Evolutionary conservation across 2,329 filamentous ascomycete species (phyloP).

Genomic region (Phaeosphaeria sp.): DNA sequence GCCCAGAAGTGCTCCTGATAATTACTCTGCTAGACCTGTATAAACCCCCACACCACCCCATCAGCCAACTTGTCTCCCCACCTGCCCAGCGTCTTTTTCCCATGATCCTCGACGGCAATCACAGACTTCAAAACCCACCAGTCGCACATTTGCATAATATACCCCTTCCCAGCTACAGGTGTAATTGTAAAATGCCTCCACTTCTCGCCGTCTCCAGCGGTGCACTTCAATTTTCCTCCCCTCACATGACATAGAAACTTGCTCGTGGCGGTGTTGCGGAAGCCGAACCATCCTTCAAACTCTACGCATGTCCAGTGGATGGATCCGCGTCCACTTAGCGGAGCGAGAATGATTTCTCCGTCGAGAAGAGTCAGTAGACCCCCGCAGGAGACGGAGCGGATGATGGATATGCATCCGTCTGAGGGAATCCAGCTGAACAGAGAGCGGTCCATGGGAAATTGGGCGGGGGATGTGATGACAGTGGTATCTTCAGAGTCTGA

Average conservation of each 20-base stretch:
- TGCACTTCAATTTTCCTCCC: constrained; percentile 10
- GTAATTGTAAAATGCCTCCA: constrained; percentile 13
- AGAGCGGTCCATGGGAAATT: constrained; percentile 1
- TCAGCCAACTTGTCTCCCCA: constrained; percentile 13
- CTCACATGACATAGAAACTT: constrained; percentile 11
- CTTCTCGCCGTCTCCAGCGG: constrained; percentile 1
- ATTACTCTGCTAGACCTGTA: not conserved
- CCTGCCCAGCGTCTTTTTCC: constrained; percentile 8
- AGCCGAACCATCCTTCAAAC: constrained; percentile 14
- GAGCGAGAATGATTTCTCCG: constrained; percentile 9
- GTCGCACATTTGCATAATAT: constrained; percentile 20
- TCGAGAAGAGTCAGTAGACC: constrained; percentile 14
- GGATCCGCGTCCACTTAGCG: constrained; percentile 6
- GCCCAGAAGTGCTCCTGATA: too few relatives aligned
- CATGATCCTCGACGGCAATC: constrained; percentile 8
- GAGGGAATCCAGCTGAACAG: constrained; percentile 4
- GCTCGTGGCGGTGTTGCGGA: constrained; percentile 3
- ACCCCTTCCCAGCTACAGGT: constrained; percentile 12
- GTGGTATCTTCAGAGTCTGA: constrained; percentile 4
- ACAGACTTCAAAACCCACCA: constrained; percentile 15
- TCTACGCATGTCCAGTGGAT: constrained; percentile 14
- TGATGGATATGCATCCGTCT: constrained; percentile 9
- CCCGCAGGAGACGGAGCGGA: constrained; percentile 9
- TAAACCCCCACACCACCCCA: constrained; percentile 14
- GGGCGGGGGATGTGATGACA: not conserved